Percentiles rank a stretch among this genome's conserved stretches.
phyloP scores from a whole-genome alignment of 768 basidiomycete species.

The Pleurotus platypus region DNA sequence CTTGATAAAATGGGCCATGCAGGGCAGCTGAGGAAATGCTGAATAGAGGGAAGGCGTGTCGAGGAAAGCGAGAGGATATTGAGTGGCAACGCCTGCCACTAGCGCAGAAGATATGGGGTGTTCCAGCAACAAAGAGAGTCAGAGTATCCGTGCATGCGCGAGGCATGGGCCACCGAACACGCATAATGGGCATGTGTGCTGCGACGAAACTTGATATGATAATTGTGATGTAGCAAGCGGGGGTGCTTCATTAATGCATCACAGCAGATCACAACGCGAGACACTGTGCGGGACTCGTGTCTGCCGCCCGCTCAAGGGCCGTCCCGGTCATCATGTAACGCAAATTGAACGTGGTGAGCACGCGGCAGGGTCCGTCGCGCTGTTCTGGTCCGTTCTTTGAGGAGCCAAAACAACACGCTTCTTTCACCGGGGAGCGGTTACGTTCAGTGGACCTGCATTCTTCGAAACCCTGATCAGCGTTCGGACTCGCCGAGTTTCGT shows the following conservation, averaged over 20 bases:
- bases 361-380: too few relatives aligned
- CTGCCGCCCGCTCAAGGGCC: too few relatives aligned
- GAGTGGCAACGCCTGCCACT: background rate
- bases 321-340: too few relatives aligned
- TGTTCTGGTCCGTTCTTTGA: too few relatives aligned
- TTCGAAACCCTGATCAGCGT: too few relatives aligned
- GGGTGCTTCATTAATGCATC: too few relatives aligned
- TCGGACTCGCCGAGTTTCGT: too few relatives aligned
- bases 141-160: background rate
- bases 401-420: too few relatives aligned
- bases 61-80: background rate
- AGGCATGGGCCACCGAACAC: background rate
- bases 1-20: constrained; percentile 30
- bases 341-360: too few relatives aligned
- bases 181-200: background rate
- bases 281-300: too few relatives aligned
- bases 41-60: background rate
- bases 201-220: background rate
- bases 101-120: constrained; percentile 1
- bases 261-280: constrained; percentile 1
- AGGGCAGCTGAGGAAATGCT: background rate
- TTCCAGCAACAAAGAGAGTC: background rate
- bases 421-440: too few relatives aligned
- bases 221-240: background rate
- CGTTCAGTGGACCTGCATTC: too few relatives aligned